phyloP scores from a whole-genome alignment of 805 yeast species.

The Pichia californica region DNA sequence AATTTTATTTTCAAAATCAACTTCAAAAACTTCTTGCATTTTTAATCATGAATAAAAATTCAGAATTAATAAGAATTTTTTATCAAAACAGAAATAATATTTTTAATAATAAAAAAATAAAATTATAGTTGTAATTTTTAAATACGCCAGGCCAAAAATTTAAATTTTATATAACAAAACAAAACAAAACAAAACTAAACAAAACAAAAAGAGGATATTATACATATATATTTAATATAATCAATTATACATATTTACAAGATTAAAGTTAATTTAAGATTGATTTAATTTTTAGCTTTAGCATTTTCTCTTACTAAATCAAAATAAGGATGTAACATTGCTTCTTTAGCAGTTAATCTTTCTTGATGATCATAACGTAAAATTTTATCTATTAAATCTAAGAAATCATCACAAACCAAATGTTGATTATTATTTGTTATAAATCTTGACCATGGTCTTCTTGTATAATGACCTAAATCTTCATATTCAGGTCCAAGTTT shows the following conservation, averaged over 20 bases:
- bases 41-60: constrained; percentile 17
- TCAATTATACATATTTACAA: no score
- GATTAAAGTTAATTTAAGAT: background rate
- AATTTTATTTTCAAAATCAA: background rate
- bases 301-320: constrained; percentile 22
- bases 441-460: constrained; percentile 83
- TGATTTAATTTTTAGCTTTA: background rate
- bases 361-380: constrained; percentile 84
- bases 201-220: no score
- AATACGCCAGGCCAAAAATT: no score
- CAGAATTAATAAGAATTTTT: constrained; percentile 13
- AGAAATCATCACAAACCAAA: constrained; percentile 60
- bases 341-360: constrained; percentile 82
- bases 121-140: no score
- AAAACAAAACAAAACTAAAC: no score
- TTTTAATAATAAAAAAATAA: background rate
- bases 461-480: constrained; percentile 66
- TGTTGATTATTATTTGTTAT: constrained; percentile 63
- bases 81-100: constrained; percentile 1
- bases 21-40: constrained; percentile 16
- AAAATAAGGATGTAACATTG: constrained; percentile 61
- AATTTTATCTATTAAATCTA: constrained; percentile 76
- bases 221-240: no score
- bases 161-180: no score
- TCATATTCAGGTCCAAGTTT: constrained; percentile 70